A percentile compares a stretch with the other conserved stretches of the same genome.
These are phyloP conservation scores for Pseudogymnoascus sp. DNA, from an alignment of 2,329 filamentous ascomycete species.

Conservation along the genomic window DNA sequence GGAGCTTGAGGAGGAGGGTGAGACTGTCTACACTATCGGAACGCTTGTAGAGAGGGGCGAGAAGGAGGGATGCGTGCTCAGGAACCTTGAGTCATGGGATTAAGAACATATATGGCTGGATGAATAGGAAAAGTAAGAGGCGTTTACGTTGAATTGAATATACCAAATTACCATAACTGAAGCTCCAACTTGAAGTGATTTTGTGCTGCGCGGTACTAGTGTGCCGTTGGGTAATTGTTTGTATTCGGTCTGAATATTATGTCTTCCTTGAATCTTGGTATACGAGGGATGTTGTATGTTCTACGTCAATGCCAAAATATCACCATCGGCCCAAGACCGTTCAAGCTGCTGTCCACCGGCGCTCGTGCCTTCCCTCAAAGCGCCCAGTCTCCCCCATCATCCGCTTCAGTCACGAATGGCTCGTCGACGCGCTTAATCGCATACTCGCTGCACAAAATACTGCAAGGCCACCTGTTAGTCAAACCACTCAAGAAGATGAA, in stretches of 20 bases:
- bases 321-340: neutral
- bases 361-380: conserved; percentile 35
- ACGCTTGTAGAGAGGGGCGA: conserved; percentile 51
- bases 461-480: conserved; percentile 32
- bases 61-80: conserved; percentile 54
- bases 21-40: conserved; percentile 72
- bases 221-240: neutral
- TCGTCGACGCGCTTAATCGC: conserved; percentile 92
- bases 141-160: conserved; percentile 8
- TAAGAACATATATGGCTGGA: conserved; percentile 12
- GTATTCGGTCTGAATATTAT: neutral
- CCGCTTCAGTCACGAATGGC: conserved; percentile 70
- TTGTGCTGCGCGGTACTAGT: neutral
- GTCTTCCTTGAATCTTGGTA: neutral
- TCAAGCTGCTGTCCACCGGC: neutral
- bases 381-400: conserved; percentile 75
- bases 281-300: neutral
- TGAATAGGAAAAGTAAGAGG: conserved; percentile 2
- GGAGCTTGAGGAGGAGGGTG: conserved; percentile 57
- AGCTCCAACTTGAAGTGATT: neutral
- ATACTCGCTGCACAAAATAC: conserved; percentile 88
- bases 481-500: conserved; percentile 7
- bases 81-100: conserved; percentile 39
- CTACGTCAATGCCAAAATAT: neutral
- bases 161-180: neutral